Evolutionary conservation across 257 asterid genomes (phyloP), one percentile per base, ranked within the genome.

Genomic region (Phtheirospermum japonicum): DNA sequence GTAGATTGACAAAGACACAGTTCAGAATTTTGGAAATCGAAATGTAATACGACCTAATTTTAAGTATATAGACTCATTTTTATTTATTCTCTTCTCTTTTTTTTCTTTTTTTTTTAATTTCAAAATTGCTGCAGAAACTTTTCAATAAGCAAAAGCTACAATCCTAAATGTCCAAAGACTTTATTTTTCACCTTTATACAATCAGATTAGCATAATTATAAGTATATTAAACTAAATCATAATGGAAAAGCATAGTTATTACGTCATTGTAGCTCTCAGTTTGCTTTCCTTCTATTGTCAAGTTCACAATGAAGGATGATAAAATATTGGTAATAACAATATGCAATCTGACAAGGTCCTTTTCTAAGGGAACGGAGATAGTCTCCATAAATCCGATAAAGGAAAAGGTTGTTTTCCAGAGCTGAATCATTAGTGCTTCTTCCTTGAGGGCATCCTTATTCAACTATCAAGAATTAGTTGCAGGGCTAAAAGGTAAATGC

Each of bases 371-470:
- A 43, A 12, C 4, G 50, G n/a, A 43, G 50, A 43, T n/a, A 43
- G 13, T 51, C 37, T 61, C 73, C 62, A 17, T 16, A 46, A 59
- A 64, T n/a, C 28, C 54, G 14, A 57, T n/a, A 9, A 32, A 50
- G 12, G 53, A 16, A 46, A 46, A 46, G 16, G 19, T 32, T 34
- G 39, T 63, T 20, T 39, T 37, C n/a, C 55, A 37, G 46, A 7
- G 4, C 42, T 36, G 60, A 58, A 48, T 48, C 49, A 34, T 50
- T 32, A 33, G 11, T 43, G 18, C 52, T 37, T 50, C 32, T 13
- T 69, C 56, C 56, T 20, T 59, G 55, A 42, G 16, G 37, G 17
- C 74, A 64, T 50, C 50, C 45, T 51, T 18, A 49, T 66, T 45
- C 36, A 66, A 40, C 54, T 59, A 33, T 46, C 48, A 59, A 37